Conservation (phyloP, 148 eudicot species). For the Dianthus caryophyllus region DNA sequence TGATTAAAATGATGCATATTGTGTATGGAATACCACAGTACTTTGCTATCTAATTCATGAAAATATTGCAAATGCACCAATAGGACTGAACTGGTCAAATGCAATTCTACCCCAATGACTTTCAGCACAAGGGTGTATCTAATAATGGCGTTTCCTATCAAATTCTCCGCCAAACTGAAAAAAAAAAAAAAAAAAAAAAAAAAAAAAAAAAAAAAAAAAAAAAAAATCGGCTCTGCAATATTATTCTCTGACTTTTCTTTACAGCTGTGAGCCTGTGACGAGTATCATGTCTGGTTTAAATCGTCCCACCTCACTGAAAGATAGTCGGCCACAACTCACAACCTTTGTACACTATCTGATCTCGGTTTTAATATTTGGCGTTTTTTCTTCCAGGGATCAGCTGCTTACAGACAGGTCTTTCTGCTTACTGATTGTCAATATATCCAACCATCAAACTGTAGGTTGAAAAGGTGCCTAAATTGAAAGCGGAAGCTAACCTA, state of each 20-base stretch:
- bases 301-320: conserved; percentile 87
- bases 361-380: conserved; percentile 79
- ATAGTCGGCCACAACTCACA: conserved; percentile 84
- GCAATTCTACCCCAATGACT: no score
- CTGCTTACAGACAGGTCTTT: conserved; percentile 89
- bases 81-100: neutral
- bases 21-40: neutral
- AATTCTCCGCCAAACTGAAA: no score
- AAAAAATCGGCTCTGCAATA: neutral
- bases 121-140: no score
- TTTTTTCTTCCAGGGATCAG: conserved; percentile 85
- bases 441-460: no score
- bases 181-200: no score
- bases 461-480: no score
- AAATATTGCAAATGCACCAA: neutral
- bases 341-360: conserved; percentile 64
- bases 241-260: neutral
- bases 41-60: neutral
- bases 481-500: no score
- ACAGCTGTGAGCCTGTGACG: conserved; percentile 45
- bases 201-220: neutral
- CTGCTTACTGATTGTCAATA: no score
- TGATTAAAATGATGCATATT: neutral
- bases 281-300: conserved; percentile 99
- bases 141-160: neutral